Percentiles rank a stretch among this genome's conserved stretches.
These are phyloP conservation scores for Solanum hybrid DNA, from an alignment of 305 asterid genomes.

Conservation along the genomic window DNA sequence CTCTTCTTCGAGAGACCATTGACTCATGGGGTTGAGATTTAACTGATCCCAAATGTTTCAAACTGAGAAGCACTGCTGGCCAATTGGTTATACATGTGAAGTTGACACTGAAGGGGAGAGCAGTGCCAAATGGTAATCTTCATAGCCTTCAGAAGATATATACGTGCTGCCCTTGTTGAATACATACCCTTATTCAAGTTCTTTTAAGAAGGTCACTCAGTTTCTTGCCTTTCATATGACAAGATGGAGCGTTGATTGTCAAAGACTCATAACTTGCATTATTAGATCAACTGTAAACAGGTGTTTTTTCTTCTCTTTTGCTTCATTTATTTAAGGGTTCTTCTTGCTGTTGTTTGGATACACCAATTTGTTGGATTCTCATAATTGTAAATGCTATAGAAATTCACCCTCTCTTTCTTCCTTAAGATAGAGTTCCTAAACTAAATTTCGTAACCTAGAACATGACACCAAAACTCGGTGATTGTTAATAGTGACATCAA, in stretches of 20 bases:
- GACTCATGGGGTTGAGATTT: neutral
- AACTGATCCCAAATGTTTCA: neutral
- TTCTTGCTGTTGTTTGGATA: neutral
- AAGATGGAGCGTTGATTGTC: neutral
- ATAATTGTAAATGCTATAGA: constrained; percentile 9
- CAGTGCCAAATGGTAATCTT: neutral
- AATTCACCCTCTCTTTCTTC: neutral
- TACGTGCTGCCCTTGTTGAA: neutral
- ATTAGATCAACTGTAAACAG: neutral
- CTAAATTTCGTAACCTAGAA: neutral
- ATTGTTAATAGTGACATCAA: neutral
- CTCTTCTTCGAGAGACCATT: neutral
- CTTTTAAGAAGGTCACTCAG: neutral
- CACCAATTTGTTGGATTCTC: constrained; percentile 1
- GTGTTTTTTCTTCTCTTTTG: neutral
- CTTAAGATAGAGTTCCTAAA: neutral
- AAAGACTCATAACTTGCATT: neutral
- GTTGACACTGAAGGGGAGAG: neutral
- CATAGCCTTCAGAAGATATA: neutral
- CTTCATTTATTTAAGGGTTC: neutral
- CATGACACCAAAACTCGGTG: neutral
- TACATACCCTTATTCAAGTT: neutral
- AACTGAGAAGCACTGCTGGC: neutral
- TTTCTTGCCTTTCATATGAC: neutral
- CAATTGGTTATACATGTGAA: neutral